Percentiles rank a stretch among this genome's conserved stretches.
These are phyloP conservation scores for Diaporthe velutina DNA, from an alignment of 2,329 filamentous ascomycete species.

Conservation along the genomic window DNA sequence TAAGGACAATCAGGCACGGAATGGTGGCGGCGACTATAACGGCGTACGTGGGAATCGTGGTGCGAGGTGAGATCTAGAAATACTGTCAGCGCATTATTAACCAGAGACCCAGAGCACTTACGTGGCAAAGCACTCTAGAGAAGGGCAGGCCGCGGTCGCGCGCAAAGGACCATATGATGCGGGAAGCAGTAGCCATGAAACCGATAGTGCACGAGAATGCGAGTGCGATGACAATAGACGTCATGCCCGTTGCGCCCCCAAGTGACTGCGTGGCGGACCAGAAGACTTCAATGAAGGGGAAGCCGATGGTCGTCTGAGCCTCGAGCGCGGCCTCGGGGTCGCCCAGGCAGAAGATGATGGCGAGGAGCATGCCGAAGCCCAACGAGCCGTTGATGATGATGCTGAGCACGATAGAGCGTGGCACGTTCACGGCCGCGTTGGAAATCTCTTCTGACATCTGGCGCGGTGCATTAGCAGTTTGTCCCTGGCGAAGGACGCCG, in stretches of 20 bases:
- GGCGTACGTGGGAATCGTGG: slow-evolving; percentile 42
- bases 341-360: slow-evolving; percentile 66
- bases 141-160: slow-evolving; percentile 43
- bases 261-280: slow-evolving; percentile 41
- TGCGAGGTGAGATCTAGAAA: slow-evolving; percentile 40
- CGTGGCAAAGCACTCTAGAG: slow-evolving; percentile 9
- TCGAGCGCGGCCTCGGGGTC: slow-evolving; percentile 59
- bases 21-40: slow-evolving; percentile 42
- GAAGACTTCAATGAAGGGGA: slow-evolving; percentile 46
- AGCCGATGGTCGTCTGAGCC: slow-evolving; percentile 41
- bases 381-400: slow-evolving; percentile 64
- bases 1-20: slow-evolving; percentile 44
- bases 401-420: slow-evolving; percentile 62
- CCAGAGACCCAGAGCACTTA: neutral
- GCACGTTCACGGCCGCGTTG: slow-evolving; percentile 63
- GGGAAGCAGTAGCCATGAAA: slow-evolving; percentile 42
- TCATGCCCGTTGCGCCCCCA: slow-evolving; percentile 40
- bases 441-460: slow-evolving; percentile 61
- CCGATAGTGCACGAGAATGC: slow-evolving; percentile 41
- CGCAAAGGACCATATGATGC: slow-evolving; percentile 46
- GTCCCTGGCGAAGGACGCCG: neutral
- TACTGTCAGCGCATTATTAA: neutral
- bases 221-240: slow-evolving; percentile 42
- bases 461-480: neutral
- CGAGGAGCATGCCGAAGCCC: slow-evolving; percentile 68